Percentiles rank a stretch among this genome's conserved stretches.
phyloP scores from a whole-genome alignment of 2,329 filamentous ascomycete genomes.

The Ascochyta koolunga region DNA sequence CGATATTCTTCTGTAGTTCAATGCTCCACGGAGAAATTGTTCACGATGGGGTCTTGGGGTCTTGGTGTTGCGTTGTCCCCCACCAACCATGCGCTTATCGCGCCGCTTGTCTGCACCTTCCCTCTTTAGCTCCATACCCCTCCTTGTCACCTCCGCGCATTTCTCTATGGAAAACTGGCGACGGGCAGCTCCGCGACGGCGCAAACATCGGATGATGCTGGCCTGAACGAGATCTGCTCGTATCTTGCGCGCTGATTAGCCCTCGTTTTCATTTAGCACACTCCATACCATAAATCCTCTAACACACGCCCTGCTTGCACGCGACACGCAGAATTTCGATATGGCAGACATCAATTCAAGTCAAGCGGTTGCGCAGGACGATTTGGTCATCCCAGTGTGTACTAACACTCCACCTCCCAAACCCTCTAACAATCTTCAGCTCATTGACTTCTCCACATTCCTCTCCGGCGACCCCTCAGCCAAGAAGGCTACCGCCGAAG shows the following conservation, averaged over 20 bases:
- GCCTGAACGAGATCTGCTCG: not conserved
- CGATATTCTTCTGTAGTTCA: too few species aligned
- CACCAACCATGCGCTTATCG: slow-evolving; percentile 31
- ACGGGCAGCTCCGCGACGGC: slow-evolving; percentile 29
- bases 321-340: not conserved
- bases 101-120: slow-evolving; percentile 35
- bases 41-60: not conserved
- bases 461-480: slow-evolving; percentile 66
- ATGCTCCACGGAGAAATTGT: not conserved
- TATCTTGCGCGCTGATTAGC: slow-evolving; percentile 1
- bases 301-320: not conserved
- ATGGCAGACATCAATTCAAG: slow-evolving; percentile 36
- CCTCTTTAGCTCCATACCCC: slow-evolving; percentile 23
- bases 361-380: slow-evolving; percentile 47
- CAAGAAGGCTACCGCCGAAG: slow-evolving; percentile 69
- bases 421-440: slow-evolving; percentile 51
- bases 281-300: not conserved
- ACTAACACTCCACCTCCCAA: slow-evolving; percentile 57
- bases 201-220: slow-evolving; percentile 15
- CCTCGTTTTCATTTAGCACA: not conserved
- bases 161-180: slow-evolving; percentile 18
- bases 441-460: slow-evolving; percentile 80
- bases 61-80: slow-evolving; percentile 21
- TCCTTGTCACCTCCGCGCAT: slow-evolving; percentile 18
- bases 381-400: slow-evolving; percentile 48